A percentile compares a stretch with the other conserved stretches of the same genome.
These are phyloP conservation scores for Chaetoceros tenuissimus DNA, from an alignment of 108 stramenopile genomes.

Conservation along the genomic window DNA sequence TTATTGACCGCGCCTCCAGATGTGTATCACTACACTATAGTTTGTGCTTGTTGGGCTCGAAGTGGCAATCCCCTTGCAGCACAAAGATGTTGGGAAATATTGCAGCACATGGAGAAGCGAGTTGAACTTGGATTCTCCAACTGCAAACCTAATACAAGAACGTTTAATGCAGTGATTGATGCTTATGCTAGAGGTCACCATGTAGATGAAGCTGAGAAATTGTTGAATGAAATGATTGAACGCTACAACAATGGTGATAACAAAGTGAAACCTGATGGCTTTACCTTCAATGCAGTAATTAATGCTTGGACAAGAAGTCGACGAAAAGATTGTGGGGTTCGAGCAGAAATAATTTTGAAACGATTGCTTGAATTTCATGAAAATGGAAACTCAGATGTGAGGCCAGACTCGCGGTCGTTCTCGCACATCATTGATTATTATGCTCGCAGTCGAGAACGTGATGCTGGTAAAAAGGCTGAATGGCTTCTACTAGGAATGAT, in stretches of 20 bases:
- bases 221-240: conserved; percentile 53
- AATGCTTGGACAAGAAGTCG: conserved; percentile 41
- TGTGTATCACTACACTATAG: conserved; percentile 40
- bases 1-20: conserved; percentile 40
- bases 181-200: conserved; percentile 33
- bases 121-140: conserved; percentile 31
- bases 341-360: conserved; percentile 53
- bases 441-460: conserved; percentile 25
- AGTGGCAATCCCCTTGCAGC: conserved; percentile 32
- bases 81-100: conserved; percentile 46
- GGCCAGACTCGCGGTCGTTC: conserved; percentile 57
- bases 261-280: conserved; percentile 44
- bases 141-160: conserved; percentile 47
- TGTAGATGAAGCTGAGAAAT: conserved; percentile 42
- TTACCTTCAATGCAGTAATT: conserved; percentile 62
- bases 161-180: conserved; percentile 62
- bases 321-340: conserved; percentile 33
- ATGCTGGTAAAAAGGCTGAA: conserved; percentile 28
- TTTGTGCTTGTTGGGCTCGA: conserved; percentile 46
- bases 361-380: conserved; percentile 43
- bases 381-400: conserved; percentile 42
- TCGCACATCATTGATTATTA: conserved; percentile 58
- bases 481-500: conserved; percentile 29
- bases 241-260: conserved; percentile 40
- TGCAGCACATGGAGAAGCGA: conserved; percentile 46